Base-by-base conservation (phyloP, 768 basidiomycete genomes). In the Xerocomus spinulosus region DNA sequence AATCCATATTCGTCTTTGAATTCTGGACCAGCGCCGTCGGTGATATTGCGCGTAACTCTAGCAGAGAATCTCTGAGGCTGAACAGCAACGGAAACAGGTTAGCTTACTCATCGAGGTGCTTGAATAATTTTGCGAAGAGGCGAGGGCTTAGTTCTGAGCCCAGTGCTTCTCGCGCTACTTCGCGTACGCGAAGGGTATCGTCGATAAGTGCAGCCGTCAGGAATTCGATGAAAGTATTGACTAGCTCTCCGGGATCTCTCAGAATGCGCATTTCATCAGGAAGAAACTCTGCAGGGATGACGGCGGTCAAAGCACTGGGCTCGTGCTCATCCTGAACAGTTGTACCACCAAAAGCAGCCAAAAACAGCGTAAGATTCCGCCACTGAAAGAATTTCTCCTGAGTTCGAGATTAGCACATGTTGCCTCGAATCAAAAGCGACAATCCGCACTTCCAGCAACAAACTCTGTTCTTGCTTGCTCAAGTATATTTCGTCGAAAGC, bases 331-430 rank as follows among this genome's bases (percentile, higher is more conserved):
- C 79, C 33, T 73, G 69, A 17, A 80, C 68, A 51, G 85, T 85
- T 6, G 79, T 71, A 5, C 85, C 85, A 30, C 83, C 82, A n/a
- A 83, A 75, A 0, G 87, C 79, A 4, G 87, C 81, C 32, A 94
- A 70, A 66, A 86, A 89, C 20, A 91, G 68, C 0, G 87, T 83
- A 12, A 91, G 69, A 60, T 93, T 91, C 57, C 88, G 84, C 92
- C 92, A 96, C 55, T 91, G 86, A 30, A 74, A 78, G 34, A 82
- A 78, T 54, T 81, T 75, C 17, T 90, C 87, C 87, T 91, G 44
- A 14, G 26, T 17, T 29, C 28, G 32, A 41, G 23, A 44, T 60
- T 23, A 55, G 50, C 42, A 36, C 15, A 24, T 36, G 12, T 36
- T 18, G 39, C 14, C 17, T 25, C 4, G 3, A 40, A 40, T 34